Conservation (phyloP, 495 filamentous ascomycete genomes). For the Platismatia glauca region DNA sequence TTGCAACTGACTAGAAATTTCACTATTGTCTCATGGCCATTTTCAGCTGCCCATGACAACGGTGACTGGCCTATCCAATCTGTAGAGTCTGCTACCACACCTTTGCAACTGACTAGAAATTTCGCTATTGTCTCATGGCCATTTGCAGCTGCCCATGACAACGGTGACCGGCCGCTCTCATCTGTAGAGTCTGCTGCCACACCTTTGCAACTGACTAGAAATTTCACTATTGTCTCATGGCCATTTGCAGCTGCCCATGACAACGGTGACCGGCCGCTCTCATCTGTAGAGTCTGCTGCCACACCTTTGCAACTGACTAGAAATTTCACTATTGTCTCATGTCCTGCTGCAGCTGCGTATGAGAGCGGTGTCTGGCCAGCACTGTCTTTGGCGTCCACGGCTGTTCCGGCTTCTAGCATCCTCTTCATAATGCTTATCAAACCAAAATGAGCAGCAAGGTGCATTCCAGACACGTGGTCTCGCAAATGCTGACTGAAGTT, state of each 20-base stretch:
- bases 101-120: background rate
- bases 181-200: background rate
- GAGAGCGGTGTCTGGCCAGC: conserved; percentile 10
- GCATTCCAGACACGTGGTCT: background rate
- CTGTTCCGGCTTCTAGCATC: background rate
- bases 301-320: background rate
- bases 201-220: background rate
- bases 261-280: background rate
- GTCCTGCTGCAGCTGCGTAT: background rate
- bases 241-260: background rate
- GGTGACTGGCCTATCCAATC: background rate
- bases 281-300: background rate
- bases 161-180: background rate
- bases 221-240: background rate
- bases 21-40: background rate
- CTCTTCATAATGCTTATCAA: background rate
- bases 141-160: background rate
- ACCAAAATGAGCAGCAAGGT: conserved; percentile 14
- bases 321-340: background rate
- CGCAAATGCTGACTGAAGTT: rapidly evolving
- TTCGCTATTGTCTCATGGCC: background rate
- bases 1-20: background rate
- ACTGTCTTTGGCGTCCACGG: conserved; percentile 14
- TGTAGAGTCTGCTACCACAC: background rate
- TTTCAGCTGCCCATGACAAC: background rate